Conservation (phyloP, 805 yeast species). For the Barnettozyma salicaria region DNA sequence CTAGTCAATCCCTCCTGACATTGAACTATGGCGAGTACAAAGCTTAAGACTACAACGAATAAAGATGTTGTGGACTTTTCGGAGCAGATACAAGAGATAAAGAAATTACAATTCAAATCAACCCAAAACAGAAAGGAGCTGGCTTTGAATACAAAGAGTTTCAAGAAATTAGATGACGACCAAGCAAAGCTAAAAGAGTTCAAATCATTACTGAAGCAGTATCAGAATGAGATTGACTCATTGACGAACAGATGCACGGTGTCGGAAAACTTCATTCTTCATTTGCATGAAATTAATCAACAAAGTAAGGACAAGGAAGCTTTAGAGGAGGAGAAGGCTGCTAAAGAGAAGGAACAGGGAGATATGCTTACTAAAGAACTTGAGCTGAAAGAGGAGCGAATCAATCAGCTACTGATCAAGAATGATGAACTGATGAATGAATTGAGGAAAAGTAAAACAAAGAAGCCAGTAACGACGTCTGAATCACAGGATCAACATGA, state of each 20-base stretch:
- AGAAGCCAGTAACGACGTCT: slow-evolving; percentile 37
- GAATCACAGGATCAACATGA: slow-evolving; percentile 38
- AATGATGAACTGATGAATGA: slow-evolving; percentile 70
- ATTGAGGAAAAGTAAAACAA: slow-evolving; percentile 44
- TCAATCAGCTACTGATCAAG: slow-evolving; percentile 65
- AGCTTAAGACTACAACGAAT: not conserved
- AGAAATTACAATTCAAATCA: slow-evolving; percentile 62
- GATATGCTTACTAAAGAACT: slow-evolving; percentile 49
- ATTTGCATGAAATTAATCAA: slow-evolving; percentile 30
- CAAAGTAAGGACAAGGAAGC: not conserved
- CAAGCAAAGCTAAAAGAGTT: slow-evolving; percentile 60
- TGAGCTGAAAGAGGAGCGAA: slow-evolving; percentile 66
- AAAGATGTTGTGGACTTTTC: not conserved
- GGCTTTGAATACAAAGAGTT: slow-evolving; percentile 81
- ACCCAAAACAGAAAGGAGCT: slow-evolving; percentile 66
- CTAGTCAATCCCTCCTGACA: too few relatives aligned
- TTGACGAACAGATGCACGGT: slow-evolving; percentile 71
- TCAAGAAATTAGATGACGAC: slow-evolving; percentile 59
- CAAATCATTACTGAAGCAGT: slow-evolving; percentile 61
- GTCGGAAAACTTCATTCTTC: slow-evolving; percentile 68
- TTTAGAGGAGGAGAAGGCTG: slow-evolving; percentile 38
- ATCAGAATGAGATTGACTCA: slow-evolving; percentile 83
- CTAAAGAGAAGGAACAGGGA: slow-evolving; percentile 46
- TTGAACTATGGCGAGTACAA: too few relatives aligned
- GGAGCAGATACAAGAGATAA: slow-evolving; percentile 31